These are phyloP conservation scores for Nitzschia palea DNA, from an alignment of 108 stramenopile species.

Conservation along the genomic window DNA sequence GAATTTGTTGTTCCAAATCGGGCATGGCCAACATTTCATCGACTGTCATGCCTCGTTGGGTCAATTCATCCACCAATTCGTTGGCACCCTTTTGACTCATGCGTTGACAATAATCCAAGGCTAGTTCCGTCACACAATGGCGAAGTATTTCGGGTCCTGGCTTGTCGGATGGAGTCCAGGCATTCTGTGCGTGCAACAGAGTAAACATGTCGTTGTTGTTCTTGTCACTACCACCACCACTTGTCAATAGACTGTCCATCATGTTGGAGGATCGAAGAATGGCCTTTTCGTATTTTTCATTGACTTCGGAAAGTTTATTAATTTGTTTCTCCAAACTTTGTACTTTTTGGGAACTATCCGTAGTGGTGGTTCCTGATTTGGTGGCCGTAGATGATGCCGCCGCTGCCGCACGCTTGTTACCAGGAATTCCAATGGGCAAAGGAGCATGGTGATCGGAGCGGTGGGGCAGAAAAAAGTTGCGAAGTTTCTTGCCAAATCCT, in stretches of 20 bases:
- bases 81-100: constrained; percentile 44
- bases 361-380: not conserved
- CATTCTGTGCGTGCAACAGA: constrained; percentile 39
- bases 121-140: constrained; percentile 60
- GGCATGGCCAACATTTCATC: constrained; percentile 40
- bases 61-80: constrained; percentile 45
- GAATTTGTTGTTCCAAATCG: constrained; percentile 48
- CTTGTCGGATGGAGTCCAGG: constrained; percentile 34
- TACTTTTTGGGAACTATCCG: not conserved
- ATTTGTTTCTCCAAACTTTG: constrained; percentile 17
- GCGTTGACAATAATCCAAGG: constrained; percentile 77
- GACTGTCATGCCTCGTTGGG: constrained; percentile 27
- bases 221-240: not conserved
- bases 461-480: constrained; percentile 50
- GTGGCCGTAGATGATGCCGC: not conserved
- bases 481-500: constrained; percentile 50
- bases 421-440: constrained; percentile 49
- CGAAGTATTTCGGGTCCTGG: constrained; percentile 27
- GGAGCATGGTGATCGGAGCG: not conserved
- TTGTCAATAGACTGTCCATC: constrained; percentile 59
- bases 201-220: constrained; percentile 48
- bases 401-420: not conserved
- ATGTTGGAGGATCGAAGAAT: constrained; percentile 39
- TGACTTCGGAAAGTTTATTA: constrained; percentile 31
- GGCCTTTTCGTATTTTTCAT: constrained; percentile 44